Evolutionary conservation across 179 eudicot species (phyloP).

Genomic region (Silene noctiflora): DNA sequence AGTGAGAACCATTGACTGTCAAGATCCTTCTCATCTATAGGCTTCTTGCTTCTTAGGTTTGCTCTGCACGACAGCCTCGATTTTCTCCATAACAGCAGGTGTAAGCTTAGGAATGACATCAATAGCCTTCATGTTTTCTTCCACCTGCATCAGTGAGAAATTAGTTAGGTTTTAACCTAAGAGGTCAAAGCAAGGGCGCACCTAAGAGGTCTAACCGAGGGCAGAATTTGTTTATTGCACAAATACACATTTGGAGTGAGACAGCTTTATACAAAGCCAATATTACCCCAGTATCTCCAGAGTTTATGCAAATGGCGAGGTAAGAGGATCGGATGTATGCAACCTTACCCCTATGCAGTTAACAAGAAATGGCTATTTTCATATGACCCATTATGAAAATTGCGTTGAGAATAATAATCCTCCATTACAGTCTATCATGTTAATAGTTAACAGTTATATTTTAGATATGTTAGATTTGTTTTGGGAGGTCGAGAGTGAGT

Average conservation of each 20-base stretch:
- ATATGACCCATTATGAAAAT: too few species aligned
- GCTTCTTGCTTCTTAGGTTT: slow-evolving; percentile 94
- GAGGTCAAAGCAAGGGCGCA: background rate
- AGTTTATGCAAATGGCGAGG: too few species aligned
- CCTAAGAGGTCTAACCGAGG: background rate
- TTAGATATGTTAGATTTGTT: too few species aligned
- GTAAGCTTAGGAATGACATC: slow-evolving; percentile 81
- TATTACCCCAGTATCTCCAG: too few species aligned
- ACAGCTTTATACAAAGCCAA: background rate
- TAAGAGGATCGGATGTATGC: too few species aligned
- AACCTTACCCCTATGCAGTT: too few species aligned
- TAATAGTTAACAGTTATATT: too few species aligned
- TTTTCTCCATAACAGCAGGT: slow-evolving; percentile 73
- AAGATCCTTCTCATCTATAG: slow-evolving; percentile 43
- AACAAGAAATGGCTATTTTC: too few species aligned
- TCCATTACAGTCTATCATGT: too few species aligned
- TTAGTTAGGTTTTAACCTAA: background rate
- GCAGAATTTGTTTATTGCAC: background rate
- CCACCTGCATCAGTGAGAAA: slow-evolving; percentile 46
- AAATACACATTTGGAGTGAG: background rate
- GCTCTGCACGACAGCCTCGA: slow-evolving; percentile 85
- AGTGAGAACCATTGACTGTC: background rate
- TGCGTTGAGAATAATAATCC: too few species aligned
- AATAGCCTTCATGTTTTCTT: slow-evolving; percentile 93
- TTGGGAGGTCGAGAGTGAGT: too few species aligned